Evolutionary conservation across 139 green algal genomes (phyloP), one percentile per base, ranked within the genome.

Genomic region (Astrephomene gubernaculifera): DNA sequence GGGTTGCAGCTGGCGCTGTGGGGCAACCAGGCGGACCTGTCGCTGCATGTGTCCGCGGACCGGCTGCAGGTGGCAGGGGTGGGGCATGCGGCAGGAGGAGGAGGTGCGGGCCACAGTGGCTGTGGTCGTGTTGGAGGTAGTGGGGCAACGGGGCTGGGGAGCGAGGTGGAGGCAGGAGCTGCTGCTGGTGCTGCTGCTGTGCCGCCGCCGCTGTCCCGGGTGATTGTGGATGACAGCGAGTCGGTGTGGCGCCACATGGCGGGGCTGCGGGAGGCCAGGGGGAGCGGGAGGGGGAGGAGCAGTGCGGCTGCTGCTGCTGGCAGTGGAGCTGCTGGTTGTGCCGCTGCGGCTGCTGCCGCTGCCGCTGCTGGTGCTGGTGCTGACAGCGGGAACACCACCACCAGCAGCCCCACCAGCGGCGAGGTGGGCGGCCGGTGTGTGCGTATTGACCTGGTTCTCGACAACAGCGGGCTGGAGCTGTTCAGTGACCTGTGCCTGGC

Each of bases 1-100:
- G 79, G 33, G 1, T 8, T 85, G 33, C 67, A 21, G 29, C 53
- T 76, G 44, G 69, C 86, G 9, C 64, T 93, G 53, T 93, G 90
- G 90, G 90, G 90, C 53, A 93, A 92, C 79, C 91, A 91, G 81
- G 88, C 81, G 0, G 90, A 93, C 80, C 75, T 93, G 24, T 90
- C 82, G 1, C 45, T 93, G 41, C 75, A 90, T 29, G 83, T 87
- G 3, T 83, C 87, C 64, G 86, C 86, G 5, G 79, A 73, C 1
- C 80, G 86, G 39, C 60, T 91, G 21, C 80, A 89, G n/a, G n/a
- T n/a, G n/a, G n/a, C n/a, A n/a, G n/a, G n/a, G n/a, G n/a, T n/a
- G n/a, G n/a, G n/a, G n/a, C n/a, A n/a, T n/a, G n/a, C n/a, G n/a
- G n/a, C n/a, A n/a, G n/a, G n/a, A n/a, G n/a, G n/a, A n/a, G n/a